These are phyloP conservation scores for Gracilaria domingensis DNA, from an alignment of 23 red algal species.

Conservation along the genomic window DNA sequence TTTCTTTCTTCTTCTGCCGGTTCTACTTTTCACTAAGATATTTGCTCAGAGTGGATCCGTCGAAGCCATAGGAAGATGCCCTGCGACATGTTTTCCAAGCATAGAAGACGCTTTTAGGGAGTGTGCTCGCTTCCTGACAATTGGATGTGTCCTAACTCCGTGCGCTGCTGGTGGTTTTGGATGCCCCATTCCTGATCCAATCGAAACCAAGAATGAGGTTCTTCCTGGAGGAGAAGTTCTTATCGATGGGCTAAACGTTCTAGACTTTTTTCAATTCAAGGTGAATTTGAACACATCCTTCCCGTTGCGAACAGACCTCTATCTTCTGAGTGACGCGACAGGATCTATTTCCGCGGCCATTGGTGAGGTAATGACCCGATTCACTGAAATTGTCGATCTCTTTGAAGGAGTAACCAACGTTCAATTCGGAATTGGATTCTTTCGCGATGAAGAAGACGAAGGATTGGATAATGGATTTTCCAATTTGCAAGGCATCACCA, in stretches of 20 bases:
- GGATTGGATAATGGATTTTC: constrained; percentile 38
- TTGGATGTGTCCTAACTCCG: background rate
- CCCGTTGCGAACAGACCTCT: constrained; percentile 20
- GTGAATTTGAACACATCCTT: constrained; percentile 23
- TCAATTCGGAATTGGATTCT: constrained; percentile 64
- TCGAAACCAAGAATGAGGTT: background rate
- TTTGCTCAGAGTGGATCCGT: constrained; percentile 19
- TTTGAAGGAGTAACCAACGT: constrained; percentile 28
- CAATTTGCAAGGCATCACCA: constrained; percentile 45
- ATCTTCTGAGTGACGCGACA: constrained; percentile 18
- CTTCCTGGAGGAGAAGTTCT: constrained; percentile 42
- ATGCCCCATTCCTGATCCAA: background rate
- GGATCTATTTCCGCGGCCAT: constrained; percentile 18
- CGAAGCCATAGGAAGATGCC: constrained; percentile 6
- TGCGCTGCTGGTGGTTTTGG: constrained; percentile 25
- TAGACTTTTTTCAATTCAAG: constrained; percentile 7
- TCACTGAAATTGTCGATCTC: constrained; percentile 29
- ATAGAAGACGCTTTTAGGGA: background rate
- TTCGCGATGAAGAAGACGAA: constrained; percentile 41
- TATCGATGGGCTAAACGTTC: background rate
- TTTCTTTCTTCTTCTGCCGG: background rate
- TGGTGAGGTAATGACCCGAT: background rate
- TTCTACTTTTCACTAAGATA: background rate
- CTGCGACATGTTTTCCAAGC: background rate
- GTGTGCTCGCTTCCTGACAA: background rate